A percentile compares a stretch with the other conserved stretches of the same genome.
These are phyloP conservation scores for Cucurbita argyrosperma DNA, from an alignment of 306 rosid species.

Conservation along the genomic window DNA sequence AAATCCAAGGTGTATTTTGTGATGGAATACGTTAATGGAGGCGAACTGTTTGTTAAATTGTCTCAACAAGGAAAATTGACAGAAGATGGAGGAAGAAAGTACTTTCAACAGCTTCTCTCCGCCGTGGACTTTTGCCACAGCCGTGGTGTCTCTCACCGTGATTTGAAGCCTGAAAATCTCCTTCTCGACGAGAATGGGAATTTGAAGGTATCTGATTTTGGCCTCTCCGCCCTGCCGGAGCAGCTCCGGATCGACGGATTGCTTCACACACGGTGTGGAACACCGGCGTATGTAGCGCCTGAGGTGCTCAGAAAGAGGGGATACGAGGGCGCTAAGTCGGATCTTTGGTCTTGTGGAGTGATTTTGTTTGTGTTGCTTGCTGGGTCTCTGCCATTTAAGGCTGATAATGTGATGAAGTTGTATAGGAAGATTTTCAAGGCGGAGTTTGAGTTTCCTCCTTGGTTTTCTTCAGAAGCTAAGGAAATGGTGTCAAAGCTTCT, in stretches of 20 bases:
- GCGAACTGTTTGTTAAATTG: slow-evolving; percentile 48
- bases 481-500: slow-evolving; percentile 36
- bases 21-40: slow-evolving; percentile 59
- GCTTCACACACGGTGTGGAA: slow-evolving; percentile 69
- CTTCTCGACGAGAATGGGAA: slow-evolving; percentile 50
- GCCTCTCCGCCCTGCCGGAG: slow-evolving; percentile 61
- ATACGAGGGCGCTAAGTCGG: slow-evolving; percentile 66
- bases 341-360: slow-evolving; percentile 77
- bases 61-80: slow-evolving; percentile 34
- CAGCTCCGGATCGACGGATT: slow-evolving; percentile 54
- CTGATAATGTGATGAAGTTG: slow-evolving; percentile 44
- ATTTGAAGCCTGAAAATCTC: slow-evolving; percentile 71
- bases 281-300: slow-evolving; percentile 82
- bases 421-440: slow-evolving; percentile 53
- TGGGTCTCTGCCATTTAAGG: slow-evolving; percentile 60
- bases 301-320: slow-evolving; percentile 66
- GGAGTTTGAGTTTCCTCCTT: slow-evolving; percentile 37
- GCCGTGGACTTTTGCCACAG: slow-evolving; percentile 81
- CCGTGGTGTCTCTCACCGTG: slow-evolving; percentile 67
- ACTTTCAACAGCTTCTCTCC: slow-evolving; percentile 49
- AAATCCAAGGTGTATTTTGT: slow-evolving; percentile 49
- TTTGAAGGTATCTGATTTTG: slow-evolving; percentile 69
- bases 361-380: slow-evolving; percentile 48
- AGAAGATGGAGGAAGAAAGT: slow-evolving; percentile 49
- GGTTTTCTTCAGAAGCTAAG: slow-evolving; percentile 48